Evolutionary conservation across 345 rosid species (phyloP), one percentile per base, ranked within the genome.

Genomic region (Populus deltoides): DNA sequence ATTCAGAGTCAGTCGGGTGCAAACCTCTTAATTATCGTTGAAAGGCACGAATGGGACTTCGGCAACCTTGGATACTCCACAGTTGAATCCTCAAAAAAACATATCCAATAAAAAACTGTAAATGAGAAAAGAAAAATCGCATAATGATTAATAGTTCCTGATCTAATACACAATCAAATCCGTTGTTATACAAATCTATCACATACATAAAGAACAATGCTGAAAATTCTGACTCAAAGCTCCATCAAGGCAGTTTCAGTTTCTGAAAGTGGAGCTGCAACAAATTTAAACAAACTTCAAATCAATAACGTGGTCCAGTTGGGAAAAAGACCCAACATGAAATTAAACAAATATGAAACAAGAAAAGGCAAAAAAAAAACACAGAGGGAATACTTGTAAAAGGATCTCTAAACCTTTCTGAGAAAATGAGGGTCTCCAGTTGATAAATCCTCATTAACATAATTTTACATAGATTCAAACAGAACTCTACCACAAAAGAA

Each of bases 251-350:
- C 95, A 0, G 87, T 83, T 82, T 92, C 97, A 5, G 92, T 92
- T 86, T 92, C 97, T 65, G 95, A 91, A 12, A 92, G 81, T 61
- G 97, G 97, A 83, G 97, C 95, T 92, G 88, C 91, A 86, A 71
- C 70, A 81, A 41, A 45, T 81, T 71, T 7, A 70, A 79, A 76
- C 51, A 73, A 75, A 70, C 70, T 51, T 66, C 61, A 74, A 75
- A 53, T 43, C 43, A 45, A n/a, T 33, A 63, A 15, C 47, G 35
- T 62, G 62, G 24, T 63, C n/a, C 8, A 22, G 74, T 16, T 31
- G 36, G 63, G 17, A 69, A 71, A 75, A 71, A 10, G 25, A 6
- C 13, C 27, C 17, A 0, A 38, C 67, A 55, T 2, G 25, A n/a
- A 15, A 66, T n/a, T 71, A 11, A 51, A 5, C 16, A 22, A 38